phyloP scores from a whole-genome alignment of 2,329 filamentous ascomycete genomes.

The Teratosphaeria viscida region DNA sequence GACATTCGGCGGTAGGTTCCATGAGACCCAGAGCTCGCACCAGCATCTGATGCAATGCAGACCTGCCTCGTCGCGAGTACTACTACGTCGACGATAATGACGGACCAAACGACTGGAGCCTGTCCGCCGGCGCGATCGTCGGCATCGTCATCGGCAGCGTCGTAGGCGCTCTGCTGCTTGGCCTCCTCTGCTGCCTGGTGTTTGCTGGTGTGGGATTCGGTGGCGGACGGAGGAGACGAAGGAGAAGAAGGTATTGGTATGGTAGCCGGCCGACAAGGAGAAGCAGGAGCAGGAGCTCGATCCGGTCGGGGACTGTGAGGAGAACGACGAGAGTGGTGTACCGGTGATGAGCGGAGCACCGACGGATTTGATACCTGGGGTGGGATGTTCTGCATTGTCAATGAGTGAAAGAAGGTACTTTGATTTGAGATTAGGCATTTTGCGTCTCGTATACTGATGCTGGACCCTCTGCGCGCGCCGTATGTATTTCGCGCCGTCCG shows the following conservation, averaged over 20 bases:
- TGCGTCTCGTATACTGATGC: background rate
- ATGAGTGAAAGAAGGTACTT: background rate
- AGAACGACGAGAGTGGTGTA: background rate
- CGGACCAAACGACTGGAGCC: background rate
- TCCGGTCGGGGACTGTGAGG: background rate
- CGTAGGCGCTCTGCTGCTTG: slow-evolving; percentile 42
- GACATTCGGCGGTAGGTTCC: background rate
- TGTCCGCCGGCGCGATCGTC: slow-evolving; percentile 45
- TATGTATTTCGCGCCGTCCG: background rate
- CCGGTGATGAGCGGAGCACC: background rate
- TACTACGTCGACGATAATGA: background rate
- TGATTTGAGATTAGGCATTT: background rate
- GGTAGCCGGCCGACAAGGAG: background rate
- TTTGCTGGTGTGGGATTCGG: background rate
- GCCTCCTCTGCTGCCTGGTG: slow-evolving; percentile 34
- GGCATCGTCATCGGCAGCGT: slow-evolving; percentile 50
- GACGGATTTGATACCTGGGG: background rate
- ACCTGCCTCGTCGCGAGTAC: background rate
- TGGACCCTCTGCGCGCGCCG: background rate
- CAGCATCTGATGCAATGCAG: background rate
- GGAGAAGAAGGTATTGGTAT: background rate
- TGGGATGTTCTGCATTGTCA: background rate
- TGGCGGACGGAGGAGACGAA: background rate
- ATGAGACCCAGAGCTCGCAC: background rate
- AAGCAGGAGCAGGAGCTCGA: background rate